phyloP scores from a whole-genome alignment of 306 rosid genomes.

The Morella rubra region DNA sequence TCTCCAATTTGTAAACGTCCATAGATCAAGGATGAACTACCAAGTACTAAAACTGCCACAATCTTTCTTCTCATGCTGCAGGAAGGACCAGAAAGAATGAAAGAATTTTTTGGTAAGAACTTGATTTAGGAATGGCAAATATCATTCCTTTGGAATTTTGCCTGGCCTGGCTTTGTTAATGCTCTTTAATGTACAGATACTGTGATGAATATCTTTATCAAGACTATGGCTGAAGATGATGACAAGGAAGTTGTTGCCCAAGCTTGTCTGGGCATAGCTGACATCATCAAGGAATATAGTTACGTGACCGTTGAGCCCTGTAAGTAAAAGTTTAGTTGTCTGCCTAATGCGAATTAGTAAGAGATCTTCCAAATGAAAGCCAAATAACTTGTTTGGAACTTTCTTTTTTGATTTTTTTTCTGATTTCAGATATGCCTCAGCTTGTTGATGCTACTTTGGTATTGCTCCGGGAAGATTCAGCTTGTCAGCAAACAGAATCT shows the following conservation, averaged over 20 bases:
- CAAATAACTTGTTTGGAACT: slow-evolving; percentile 17
- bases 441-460: slow-evolving; percentile 76
- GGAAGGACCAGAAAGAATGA: slow-evolving; percentile 80
- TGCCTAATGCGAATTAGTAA: slow-evolving; percentile 18
- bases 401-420: background rate
- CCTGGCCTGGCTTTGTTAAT: background rate
- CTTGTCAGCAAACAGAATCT: slow-evolving; percentile 79
- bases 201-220: slow-evolving; percentile 74
- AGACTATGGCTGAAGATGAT: slow-evolving; percentile 90
- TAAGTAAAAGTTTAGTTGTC: slow-evolving; percentile 42
- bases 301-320: slow-evolving; percentile 77
- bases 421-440: slow-evolving; percentile 55
- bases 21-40: background rate
- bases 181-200: slow-evolving; percentile 51
- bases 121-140: slow-evolving; percentile 16
- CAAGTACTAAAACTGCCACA: slow-evolving; percentile 3
- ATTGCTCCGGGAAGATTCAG: slow-evolving; percentile 80
- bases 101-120: slow-evolving; percentile 69
- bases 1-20: background rate
- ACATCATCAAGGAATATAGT: slow-evolving; percentile 86
- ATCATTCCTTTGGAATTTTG: slow-evolving; percentile 5
- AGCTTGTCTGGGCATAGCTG: slow-evolving; percentile 85
- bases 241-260: slow-evolving; percentile 97
- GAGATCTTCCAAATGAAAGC: slow-evolving; percentile 27
- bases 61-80: slow-evolving; percentile 42